Evolutionary conservation across 176 grass and related monocot genomes (phyloP).

Genomic region (maize (Zea mays)): Zm-B73-REFERENCE-NAM-5.0 NC_050096.1:285866001-285866500

Average conservation of each 20-base stretch:
- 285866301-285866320: conserved; percentile 40
- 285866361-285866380: neutral
- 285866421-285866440: conserved; percentile 61
- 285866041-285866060: conserved; percentile 68
- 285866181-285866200: conserved; percentile 70
- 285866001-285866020: conserved; percentile 56
- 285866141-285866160: conserved; percentile 65
- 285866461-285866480: conserved; percentile 81
- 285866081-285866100: conserved; percentile 50
- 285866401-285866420: conserved; percentile 54
- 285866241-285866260: conserved; percentile 66
- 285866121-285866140: conserved; percentile 88
- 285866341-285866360: neutral
- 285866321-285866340: neutral
- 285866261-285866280: conserved; percentile 71
- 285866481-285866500: conserved; percentile 66
- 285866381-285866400: too few relatives aligned
- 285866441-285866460: conserved; percentile 82
- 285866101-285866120: conserved; percentile 83
- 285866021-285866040: conserved; percentile 67
- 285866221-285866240: conserved; percentile 81
- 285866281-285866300: conserved; percentile 60
- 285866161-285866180: conserved; percentile 87
- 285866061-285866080: conserved; percentile 52
- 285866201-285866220: conserved; percentile 50